These are phyloP conservation scores for Cryptococcus neoformans DNA, from an alignment of 1,284 basidiomycete species.

Conservation along the genomic window DNA sequence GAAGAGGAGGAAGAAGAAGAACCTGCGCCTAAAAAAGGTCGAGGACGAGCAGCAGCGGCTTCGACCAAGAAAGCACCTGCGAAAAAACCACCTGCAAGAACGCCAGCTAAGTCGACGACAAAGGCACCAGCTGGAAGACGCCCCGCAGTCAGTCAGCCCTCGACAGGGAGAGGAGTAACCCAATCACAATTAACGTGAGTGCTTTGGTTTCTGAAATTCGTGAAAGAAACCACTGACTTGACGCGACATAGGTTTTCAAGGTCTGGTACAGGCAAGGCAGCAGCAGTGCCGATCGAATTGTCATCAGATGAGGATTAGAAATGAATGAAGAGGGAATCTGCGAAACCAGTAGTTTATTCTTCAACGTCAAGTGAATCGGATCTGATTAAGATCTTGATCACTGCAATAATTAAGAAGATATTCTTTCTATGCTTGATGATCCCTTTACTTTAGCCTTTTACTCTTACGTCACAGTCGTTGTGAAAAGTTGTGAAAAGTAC, in stretches of 20 bases:
- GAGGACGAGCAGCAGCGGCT: slow-evolving; percentile 59
- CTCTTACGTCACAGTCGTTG: no score
- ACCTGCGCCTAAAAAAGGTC: slow-evolving; percentile 56
- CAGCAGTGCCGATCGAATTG: no score
- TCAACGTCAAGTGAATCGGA: no score
- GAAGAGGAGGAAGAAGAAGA: slow-evolving; percentile 61
- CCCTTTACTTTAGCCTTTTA: no score
- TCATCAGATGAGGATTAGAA: no score
- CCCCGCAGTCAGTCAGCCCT: slow-evolving; percentile 23
- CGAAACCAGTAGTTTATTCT: no score
- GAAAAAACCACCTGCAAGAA: slow-evolving; percentile 31
- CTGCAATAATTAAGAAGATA: no score
- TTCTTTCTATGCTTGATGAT: no score
- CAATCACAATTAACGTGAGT: slow-evolving; percentile 57
- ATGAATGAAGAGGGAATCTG: no score
- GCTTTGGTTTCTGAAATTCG: no score
- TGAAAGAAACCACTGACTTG: neutral
- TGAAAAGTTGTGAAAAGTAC: no score
- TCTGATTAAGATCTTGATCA: no score
- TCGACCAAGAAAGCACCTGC: slow-evolving; percentile 15
- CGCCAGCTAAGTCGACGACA: slow-evolving; percentile 60
- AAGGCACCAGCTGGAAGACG: slow-evolving; percentile 23
- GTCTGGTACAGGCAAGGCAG: slow-evolving; percentile 3
- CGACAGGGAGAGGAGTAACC: slow-evolving; percentile 32
- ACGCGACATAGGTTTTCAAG: neutral